Evolutionary conservation across 495 filamentous ascomycete species (phyloP).

Genomic region (Letharia lupina): DNA sequence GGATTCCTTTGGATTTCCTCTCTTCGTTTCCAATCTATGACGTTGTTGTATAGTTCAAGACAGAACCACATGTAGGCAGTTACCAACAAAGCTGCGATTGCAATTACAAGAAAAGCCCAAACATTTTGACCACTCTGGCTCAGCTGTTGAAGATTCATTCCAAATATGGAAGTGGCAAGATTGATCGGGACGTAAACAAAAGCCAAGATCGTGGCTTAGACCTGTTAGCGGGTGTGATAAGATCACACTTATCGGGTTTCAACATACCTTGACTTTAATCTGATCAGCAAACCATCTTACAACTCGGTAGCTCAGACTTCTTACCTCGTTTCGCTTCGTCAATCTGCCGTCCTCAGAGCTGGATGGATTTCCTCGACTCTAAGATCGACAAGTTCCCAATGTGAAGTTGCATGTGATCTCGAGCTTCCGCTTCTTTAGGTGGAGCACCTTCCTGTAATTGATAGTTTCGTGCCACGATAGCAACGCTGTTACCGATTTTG

Average conservation of each 20-base stretch:
- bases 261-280: slow-evolving; percentile 2
- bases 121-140: slow-evolving; percentile 8
- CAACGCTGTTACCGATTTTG: background rate
- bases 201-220: slow-evolving; percentile 17
- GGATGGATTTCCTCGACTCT: slow-evolving; percentile 14
- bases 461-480: background rate
- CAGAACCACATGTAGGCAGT: slow-evolving; percentile 7
- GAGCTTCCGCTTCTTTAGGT: background rate
- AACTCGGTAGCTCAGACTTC: background rate
- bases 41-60: background rate
- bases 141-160: slow-evolving; percentile 19
- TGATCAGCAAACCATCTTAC: background rate
- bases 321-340: slow-evolving; percentile 7
- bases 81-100: slow-evolving; percentile 4
- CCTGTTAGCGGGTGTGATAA: background rate
- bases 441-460: background rate
- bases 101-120: slow-evolving; percentile 14
- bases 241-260: background rate
- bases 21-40: background rate
- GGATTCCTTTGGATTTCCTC: no score
- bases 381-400: background rate
- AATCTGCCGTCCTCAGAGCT: slow-evolving; percentile 2
- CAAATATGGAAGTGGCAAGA: slow-evolving; percentile 17
- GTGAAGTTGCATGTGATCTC: slow-evolving; percentile 7
- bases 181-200: slow-evolving; percentile 18